Evolutionary conservation across 345 rosid species (phyloP).

Genomic region (Bruguiera gymnorhiza): DNA sequence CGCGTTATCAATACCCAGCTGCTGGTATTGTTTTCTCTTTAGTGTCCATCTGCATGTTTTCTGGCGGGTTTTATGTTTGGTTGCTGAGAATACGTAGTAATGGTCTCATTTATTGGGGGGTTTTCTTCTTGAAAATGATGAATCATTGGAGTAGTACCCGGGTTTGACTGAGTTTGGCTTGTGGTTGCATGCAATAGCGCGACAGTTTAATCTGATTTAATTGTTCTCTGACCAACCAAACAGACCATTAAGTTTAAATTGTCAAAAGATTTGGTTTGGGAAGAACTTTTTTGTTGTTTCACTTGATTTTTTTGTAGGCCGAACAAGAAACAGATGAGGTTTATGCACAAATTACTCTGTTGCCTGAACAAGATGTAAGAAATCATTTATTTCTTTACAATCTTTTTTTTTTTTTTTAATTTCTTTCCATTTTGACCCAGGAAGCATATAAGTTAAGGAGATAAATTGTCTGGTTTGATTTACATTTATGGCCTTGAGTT

Average conservation of each 20-base stretch:
- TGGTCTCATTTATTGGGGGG: neutral
- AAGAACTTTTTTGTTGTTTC: constrained; percentile 1
- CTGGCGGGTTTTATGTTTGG: constrained; percentile 1
- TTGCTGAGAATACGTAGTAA: neutral
- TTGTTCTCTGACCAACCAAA: neutral
- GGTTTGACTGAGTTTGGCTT: neutral
- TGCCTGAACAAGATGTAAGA: constrained; percentile 67
- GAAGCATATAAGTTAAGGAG: neutral
- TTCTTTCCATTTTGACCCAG: neutral
- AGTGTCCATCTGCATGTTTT: neutral
- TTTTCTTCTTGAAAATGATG: neutral
- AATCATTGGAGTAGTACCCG: neutral
- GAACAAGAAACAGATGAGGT: constrained; percentile 98
- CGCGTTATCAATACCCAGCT: constrained; percentile 65
- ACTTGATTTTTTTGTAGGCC: constrained; percentile 47
- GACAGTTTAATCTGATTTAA: neutral
- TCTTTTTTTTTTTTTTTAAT: neutral
- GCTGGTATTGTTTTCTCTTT: constrained; percentile 47
- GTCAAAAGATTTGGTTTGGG: neutral
- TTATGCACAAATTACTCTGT: constrained; percentile 84
- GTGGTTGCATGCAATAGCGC: neutral
- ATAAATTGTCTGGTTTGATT: neutral
- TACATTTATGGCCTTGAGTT: neutral
- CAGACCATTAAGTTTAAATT: neutral
- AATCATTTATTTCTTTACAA: neutral